Base-by-base conservation (phyloP, 108 stramenopile species). In the Fistulifera pelliculosa region DNA sequence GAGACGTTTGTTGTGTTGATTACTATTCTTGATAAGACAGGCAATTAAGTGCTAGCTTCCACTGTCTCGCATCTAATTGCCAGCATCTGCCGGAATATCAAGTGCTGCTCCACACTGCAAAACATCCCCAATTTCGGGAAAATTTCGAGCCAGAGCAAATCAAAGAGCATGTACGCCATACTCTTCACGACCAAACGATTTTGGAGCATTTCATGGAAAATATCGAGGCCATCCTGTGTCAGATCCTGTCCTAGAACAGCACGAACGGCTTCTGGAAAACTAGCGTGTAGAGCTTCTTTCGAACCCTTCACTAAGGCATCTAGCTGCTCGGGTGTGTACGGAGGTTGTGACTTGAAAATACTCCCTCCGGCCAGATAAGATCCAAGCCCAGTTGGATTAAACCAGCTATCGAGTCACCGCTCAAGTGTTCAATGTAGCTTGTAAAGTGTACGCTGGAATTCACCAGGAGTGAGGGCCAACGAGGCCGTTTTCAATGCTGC, bases 301-400 rank as follows among this genome's bases (percentile, higher is more conserved):
- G 83, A 68, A 10, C 62, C 52, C 11, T 62, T 47, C 49, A 66
- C 60, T 52, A 81, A 47, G 27, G 55, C 58, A 16, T 60, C 38
- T 21, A 61, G 53, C 62, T 93, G 74, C 28, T 70, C 60, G 4
- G 54, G 50, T 15, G 76, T 83, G 38, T 68, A 52, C 1, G 68
- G 68, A 13, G 74, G 65, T 22, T 27, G 66, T 39, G 73, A 48
- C 13, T 64, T 60, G 48, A 79, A 70, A 74, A 89, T 7, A 82
- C 81, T 44, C 87, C 92, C 45, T 90, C 77, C 14, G 92, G 92
- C 87, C 87, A 93, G 19, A 93, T 61, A 38, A 83, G 66, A 47
- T 85, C 80, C n/a, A 75, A 48, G 6, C 77, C 22, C 12, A 56
- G 74, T 27, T 69, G 48, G 15, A 93, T 74, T 60, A 69, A 73